Evolutionary conservation across 129 eudicot species (phyloP), one percentile per base, ranked within the genome.

Genomic region (Oenanthe sinensis): DNA sequence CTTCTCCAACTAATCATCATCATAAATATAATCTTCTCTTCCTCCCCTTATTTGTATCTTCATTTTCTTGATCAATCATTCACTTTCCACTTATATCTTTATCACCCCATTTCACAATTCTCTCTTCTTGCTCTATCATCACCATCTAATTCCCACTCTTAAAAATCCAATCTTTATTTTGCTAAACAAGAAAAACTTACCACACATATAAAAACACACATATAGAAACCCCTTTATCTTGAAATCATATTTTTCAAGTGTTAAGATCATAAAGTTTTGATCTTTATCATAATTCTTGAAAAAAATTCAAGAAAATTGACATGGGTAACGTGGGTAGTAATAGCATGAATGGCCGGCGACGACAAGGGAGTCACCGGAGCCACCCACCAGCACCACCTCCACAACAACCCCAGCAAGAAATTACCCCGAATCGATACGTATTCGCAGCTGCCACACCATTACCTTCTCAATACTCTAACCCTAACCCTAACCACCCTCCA

Each of bases 361-460:
- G 92, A 48, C 89, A 78, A 74, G 82, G 86, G 43, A 84, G 86
- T 79, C 83, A 82, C 49, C 84, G 83, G 76, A 80, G 77, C 83
- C 89, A 80, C 79, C 89, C 86, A 7, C 79, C 89, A 12, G 84
- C 96, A 8, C 89, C 84, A 30, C 96, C 89, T 7, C 91, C 83
- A 26, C 91, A 85, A 49, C 92, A 79, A 46, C 84, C 92, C 28
- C 77, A 74, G 58, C 77, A 50, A 36, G 89, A 93, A 83, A 83
- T 90, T 82, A 82, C 86, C 75, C 88, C 86, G 3, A 93, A 90
- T 69, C 84, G 89, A 0, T 88, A 87, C 50, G 98, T 90, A 16
- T 93, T 90, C 81, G 92, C 98, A 14, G 96, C 96, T 0, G 98
- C 94, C 15, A 86, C 98, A 42, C 96, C 98, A 0, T 92, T 82